These are phyloP conservation scores for Metarhizium humberi DNA, from an alignment of 2,329 filamentous ascomycete species.

Conservation along the genomic window DNA sequence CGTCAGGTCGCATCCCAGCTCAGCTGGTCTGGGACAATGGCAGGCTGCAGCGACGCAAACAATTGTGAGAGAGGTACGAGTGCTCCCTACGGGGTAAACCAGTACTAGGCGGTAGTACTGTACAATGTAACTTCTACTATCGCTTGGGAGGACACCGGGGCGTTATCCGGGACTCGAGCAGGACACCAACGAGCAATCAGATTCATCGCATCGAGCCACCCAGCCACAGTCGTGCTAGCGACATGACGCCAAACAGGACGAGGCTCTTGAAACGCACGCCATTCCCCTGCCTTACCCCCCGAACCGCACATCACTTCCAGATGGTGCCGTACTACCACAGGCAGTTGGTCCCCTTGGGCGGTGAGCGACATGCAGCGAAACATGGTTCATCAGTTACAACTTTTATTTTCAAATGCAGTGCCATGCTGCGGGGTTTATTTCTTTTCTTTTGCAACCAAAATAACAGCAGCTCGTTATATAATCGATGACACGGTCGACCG, in stretches of 20 bases:
- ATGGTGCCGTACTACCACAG: background rate
- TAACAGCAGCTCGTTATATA: too few relatives aligned
- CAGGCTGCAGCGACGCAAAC: background rate
- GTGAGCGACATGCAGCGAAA: background rate
- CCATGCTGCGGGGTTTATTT: background rate
- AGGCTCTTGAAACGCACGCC: background rate
- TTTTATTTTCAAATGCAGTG: background rate
- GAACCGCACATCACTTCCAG: background rate
- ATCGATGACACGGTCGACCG: too few relatives aligned
- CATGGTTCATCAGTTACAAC: background rate
- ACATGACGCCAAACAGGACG: background rate
- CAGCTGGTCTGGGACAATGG: too few relatives aligned
- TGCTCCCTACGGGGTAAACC: too few relatives aligned
- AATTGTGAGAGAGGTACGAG: too few relatives aligned
- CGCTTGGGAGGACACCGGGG: too few relatives aligned
- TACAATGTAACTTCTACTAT: too few relatives aligned
- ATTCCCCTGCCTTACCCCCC: background rate
- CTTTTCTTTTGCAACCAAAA: too few relatives aligned
- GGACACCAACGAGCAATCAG: background rate
- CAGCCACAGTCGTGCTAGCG: background rate
- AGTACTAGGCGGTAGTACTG: too few relatives aligned
- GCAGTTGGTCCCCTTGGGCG: background rate
- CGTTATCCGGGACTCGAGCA: too few relatives aligned
- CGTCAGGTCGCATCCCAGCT: too few relatives aligned
- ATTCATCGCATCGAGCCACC: background rate